These are phyloP conservation scores for Aspergillus clavatus DNA, from an alignment of 2,329 filamentous ascomycete species.

Conservation along the genomic window DNA sequence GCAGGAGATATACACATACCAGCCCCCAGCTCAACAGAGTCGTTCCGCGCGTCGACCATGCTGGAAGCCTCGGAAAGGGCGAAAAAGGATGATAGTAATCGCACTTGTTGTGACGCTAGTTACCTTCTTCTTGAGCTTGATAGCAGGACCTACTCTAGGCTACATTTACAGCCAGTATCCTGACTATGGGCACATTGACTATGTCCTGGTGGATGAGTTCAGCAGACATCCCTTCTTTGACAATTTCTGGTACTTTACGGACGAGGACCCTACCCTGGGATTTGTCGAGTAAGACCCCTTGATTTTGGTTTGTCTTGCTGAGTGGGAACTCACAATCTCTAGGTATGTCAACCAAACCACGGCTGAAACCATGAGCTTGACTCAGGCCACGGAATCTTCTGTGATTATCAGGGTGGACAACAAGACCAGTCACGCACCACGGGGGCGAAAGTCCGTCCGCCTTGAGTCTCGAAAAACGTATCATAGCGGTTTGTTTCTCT, in stretches of 20 bases:
- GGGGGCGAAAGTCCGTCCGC: slow-evolving; percentile 60
- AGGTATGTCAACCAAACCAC: slow-evolving; percentile 40
- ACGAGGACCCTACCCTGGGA: slow-evolving; percentile 41
- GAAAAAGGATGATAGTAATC: not conserved
- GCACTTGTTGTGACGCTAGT: slow-evolving; percentile 19
- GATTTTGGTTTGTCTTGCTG: not conserved
- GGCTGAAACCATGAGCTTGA: slow-evolving; percentile 50
- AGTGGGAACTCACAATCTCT: not conserved
- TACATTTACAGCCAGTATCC: slow-evolving; percentile 39
- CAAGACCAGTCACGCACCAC: slow-evolving; percentile 52
- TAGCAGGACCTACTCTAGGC: slow-evolving; percentile 43
- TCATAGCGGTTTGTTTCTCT: slow-evolving; percentile 60
- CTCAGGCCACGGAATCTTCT: slow-evolving; percentile 50
- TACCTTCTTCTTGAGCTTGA: slow-evolving; percentile 46
- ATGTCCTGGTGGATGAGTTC: slow-evolving; percentile 41
- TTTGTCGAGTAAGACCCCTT: slow-evolving; percentile 45
- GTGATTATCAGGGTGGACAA: slow-evolving; percentile 60
- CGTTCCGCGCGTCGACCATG: not conserved
- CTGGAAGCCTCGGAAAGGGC: not conserved
- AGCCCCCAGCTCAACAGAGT: not conserved
- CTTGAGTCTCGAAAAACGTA: slow-evolving; percentile 58
- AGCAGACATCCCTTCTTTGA: slow-evolving; percentile 42
- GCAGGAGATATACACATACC: not conserved
- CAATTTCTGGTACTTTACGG: slow-evolving; percentile 44
- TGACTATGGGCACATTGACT: slow-evolving; percentile 37